Percentiles rank a stretch among this genome's conserved stretches.
phyloP scores from a whole-genome alignment of 352 stramenopile genomes.

The Pythium vanterpoolii region DNA sequence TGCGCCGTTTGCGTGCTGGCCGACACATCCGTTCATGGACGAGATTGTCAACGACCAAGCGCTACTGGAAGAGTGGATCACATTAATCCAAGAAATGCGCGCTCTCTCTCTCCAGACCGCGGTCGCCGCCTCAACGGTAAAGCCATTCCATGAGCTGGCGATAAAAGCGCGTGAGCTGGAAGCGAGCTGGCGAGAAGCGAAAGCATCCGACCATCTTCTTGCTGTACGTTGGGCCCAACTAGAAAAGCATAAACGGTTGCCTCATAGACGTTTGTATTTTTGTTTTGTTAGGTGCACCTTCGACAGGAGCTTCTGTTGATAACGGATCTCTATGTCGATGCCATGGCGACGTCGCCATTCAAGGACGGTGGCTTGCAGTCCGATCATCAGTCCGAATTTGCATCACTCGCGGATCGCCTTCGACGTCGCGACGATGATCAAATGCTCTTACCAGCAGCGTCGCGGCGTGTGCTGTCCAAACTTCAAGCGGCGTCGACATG shows the following conservation, averaged over 20 bases:
- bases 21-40: slow-evolving; percentile 11
- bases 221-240: slow-evolving; percentile 15
- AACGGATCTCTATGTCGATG: slow-evolving; percentile 46
- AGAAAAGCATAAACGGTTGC: too few relatives aligned
- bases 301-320: slow-evolving; percentile 20
- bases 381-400: slow-evolving; percentile 20
- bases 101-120: neutral
- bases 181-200: neutral
- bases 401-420: slow-evolving; percentile 24
- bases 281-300: slow-evolving; percentile 2
- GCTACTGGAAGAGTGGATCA: slow-evolving; percentile 3
- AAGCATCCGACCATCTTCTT: slow-evolving; percentile 1
- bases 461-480: slow-evolving; percentile 38
- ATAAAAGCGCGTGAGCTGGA: neutral
- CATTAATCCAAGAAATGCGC: neutral
- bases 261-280: neutral
- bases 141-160: slow-evolving; percentile 10
- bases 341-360: slow-evolving; percentile 44
- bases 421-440: slow-evolving; percentile 33
- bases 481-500: slow-evolving; percentile 9
- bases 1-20: slow-evolving; percentile 7
- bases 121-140: neutral
- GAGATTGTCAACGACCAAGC: neutral
- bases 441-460: slow-evolving; percentile 29
- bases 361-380: slow-evolving; percentile 16